Base-by-base conservation (phyloP, 768 basidiomycete species). In the Podaxis sp. region DNA sequence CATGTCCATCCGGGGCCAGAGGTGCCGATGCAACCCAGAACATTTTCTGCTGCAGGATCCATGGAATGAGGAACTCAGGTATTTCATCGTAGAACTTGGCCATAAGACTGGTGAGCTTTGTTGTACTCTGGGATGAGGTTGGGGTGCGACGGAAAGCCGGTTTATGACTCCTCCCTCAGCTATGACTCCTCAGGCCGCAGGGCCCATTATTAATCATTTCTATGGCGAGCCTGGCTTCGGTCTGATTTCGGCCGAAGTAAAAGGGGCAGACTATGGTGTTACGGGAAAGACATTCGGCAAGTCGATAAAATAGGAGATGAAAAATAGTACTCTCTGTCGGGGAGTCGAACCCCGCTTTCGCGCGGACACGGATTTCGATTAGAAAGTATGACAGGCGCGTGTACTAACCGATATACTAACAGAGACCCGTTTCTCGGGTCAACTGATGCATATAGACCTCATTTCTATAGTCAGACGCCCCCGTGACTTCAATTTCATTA, bases 21-120 rank as follows among this genome's bases (percentile, higher is more conserved):
- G 87, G 85, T 0, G 86, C 84, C 0, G 84, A 82, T 0, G 84
- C 84, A 33, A 89, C 85, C 79, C 82, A 88, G 71, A 88, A 88
- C 64, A 87, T 76, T 62, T 87, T 77, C 70, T 88, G 87, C 61
- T 77, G 73, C 33, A 74, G 65, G 39, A 87, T 80, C 85, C 85
- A 88, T 54, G 77, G 72, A 12, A 83, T 66, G 36, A 83, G 71
- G 56, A 79, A 75, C 12, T 76, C 71, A 0, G 86, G 83, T 12
- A 88, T 86, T 26, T 78, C 74, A 61, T 84, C 79, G 70, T 76
- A 85, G 71, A 77, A 81, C 42, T 82, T 75, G 66, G 75, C 85
- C 87, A 88, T 88, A n/a, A n/a, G 13, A 15, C 17, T 42, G 4
- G 40, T 42, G n/a, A 46, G 44, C 15, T 44, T 44, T 44, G 44